Conservation (phyloP, 768 basidiomycete species). For the Podaxis sp. region DNA sequence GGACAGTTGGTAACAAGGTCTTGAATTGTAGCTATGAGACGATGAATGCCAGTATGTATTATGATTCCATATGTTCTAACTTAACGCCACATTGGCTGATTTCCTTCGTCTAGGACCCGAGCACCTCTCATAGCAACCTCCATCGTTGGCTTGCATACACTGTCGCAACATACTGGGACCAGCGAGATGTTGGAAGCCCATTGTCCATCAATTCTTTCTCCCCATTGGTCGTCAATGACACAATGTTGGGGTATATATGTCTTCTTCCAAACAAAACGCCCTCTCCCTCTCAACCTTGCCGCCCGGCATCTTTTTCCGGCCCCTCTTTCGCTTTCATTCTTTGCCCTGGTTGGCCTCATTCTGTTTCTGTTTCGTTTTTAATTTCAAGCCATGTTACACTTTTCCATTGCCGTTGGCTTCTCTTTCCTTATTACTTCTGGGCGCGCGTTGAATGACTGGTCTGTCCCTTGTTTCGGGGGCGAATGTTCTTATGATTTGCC, state of each 20-base stretch:
- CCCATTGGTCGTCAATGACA: background rate
- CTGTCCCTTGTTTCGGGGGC: conserved; percentile 16
- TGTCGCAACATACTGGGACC: no score
- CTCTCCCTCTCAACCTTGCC: background rate
- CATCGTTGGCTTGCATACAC: background rate
- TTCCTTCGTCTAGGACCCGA: background rate
- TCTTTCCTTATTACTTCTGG: conserved; percentile 1
- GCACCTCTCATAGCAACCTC: background rate
- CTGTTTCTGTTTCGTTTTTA: background rate
- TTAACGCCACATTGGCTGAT: background rate
- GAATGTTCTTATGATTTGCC: conserved; percentile 19
- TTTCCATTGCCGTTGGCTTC: conserved; percentile 4
- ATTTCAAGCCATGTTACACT: background rate
- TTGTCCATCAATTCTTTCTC: no score
- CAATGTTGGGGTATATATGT: background rate
- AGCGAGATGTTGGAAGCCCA: no score
- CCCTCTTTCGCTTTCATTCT: background rate
- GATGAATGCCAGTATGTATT: background rate
- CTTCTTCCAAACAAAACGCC: background rate
- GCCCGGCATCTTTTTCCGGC: background rate
- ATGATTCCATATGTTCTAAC: background rate
- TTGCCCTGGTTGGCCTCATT: background rate
- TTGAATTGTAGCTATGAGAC: background rate
- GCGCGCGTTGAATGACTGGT: conserved; percentile 18
- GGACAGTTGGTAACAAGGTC: background rate